Evolutionary conservation across 2,329 filamentous ascomycete genomes (phyloP).

Genomic region (Ascochyta rabiei): DNA sequence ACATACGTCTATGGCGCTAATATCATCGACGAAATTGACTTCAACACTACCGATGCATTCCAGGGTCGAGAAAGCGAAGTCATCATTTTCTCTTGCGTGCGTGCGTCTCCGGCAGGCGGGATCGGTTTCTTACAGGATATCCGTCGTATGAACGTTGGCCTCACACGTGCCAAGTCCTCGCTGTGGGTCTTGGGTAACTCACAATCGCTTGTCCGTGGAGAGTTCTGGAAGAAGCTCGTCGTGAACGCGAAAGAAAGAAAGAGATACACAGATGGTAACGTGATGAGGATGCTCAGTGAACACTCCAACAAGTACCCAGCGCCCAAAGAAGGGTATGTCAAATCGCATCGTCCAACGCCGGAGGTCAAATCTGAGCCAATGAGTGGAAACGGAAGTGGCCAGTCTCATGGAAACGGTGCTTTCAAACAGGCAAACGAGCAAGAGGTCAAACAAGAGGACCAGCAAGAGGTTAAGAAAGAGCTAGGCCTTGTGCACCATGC

Average conservation of each 20-base stretch:
- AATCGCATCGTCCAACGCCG: slow-evolving; percentile 25
- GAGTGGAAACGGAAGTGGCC: slow-evolving; percentile 30
- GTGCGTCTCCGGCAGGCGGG: slow-evolving; percentile 87
- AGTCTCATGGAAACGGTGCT: slow-evolving; percentile 20
- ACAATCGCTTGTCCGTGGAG: slow-evolving; percentile 79
- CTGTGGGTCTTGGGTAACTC: slow-evolving; percentile 97
- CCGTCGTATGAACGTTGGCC: slow-evolving; percentile 97
- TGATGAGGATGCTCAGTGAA: slow-evolving; percentile 60
- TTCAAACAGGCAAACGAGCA: slow-evolving; percentile 22
- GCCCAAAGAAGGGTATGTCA: slow-evolving; percentile 32
- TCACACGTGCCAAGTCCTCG: slow-evolving; percentile 95
- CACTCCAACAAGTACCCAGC: slow-evolving; percentile 55
- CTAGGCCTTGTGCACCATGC: slow-evolving; percentile 79
- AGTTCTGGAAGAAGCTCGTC: slow-evolving; percentile 89
- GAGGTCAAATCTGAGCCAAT: slow-evolving; percentile 33
- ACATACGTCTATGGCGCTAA: slow-evolving; percentile 71
- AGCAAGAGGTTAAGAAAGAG: slow-evolving; percentile 32
- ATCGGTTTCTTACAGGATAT: slow-evolving; percentile 99
- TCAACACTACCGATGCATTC: slow-evolving; percentile 98
- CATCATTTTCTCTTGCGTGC: slow-evolving; percentile 98
- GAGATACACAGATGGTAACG: slow-evolving; percentile 74
- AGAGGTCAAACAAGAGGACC: slow-evolving; percentile 26
- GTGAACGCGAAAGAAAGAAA: slow-evolving; percentile 77
- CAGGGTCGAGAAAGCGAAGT: slow-evolving; percentile 96
- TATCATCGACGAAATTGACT: slow-evolving; percentile 83